phyloP scores from a whole-genome alignment of 257 asterid species.

The Solanum tarijense region DNA sequence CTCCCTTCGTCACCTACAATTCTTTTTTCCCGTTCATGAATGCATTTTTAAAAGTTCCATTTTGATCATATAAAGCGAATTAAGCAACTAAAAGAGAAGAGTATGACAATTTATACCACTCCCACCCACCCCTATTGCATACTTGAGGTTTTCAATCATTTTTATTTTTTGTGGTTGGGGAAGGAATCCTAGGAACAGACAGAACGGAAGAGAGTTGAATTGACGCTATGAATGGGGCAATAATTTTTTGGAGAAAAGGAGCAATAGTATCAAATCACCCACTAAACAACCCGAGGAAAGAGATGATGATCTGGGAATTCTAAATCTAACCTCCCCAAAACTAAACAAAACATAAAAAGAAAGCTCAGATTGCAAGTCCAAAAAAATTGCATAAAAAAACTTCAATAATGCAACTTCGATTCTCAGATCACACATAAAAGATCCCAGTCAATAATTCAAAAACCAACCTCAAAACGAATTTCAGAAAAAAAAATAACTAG shows the following conservation, averaged over 20 bases:
- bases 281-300: not conserved
- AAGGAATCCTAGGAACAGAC: not conserved
- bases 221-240: not conserved
- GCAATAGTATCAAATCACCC: not conserved
- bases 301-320: not conserved
- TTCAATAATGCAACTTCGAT: not conserved
- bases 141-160: not conserved
- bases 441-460: not conserved
- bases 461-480: not conserved
- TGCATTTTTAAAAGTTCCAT: not conserved
- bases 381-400: not conserved
- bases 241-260: not conserved
- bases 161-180: not conserved
- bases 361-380: not conserved
- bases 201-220: not conserved
- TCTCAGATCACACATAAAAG: not conserved
- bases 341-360: not conserved
- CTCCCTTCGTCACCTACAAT: not conserved
- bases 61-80: not conserved
- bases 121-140: not conserved
- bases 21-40: not conserved
- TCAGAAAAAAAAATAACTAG: not conserved
- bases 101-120: not conserved
- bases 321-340: not conserved
- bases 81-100: not conserved